phyloP scores from a whole-genome alignment of 2,329 filamentous ascomycete species.

The Cryoendolithus antarcticus region DNA sequence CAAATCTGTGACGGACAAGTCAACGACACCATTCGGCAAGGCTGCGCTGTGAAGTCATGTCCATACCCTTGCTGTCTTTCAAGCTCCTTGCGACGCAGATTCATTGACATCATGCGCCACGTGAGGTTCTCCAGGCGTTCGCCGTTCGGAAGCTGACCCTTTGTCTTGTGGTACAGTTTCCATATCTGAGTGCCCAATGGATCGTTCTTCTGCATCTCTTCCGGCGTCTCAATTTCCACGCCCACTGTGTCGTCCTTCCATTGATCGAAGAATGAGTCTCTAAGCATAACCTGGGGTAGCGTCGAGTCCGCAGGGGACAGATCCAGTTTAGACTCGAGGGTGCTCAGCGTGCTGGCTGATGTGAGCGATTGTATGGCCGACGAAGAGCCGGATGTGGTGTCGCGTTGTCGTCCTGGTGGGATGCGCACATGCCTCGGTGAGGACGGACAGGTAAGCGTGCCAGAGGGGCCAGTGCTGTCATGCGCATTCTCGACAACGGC shows the following conservation, averaged over 20 bases:
- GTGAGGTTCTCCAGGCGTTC: conserved; percentile 97
- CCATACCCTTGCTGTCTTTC: conserved; percentile 22
- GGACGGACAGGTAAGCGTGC: conserved; percentile 10
- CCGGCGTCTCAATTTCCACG: conserved; percentile 44
- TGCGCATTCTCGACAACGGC: conserved; percentile 8
- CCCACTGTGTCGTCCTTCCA: conserved; percentile 46
- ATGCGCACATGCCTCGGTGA: conserved; percentile 25
- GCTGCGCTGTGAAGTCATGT: not conserved
- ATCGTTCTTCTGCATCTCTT: conserved; percentile 81
- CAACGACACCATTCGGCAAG: conserved; percentile 5
- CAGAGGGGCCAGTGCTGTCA: conserved; percentile 6
- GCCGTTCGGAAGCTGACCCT: conserved; percentile 78
- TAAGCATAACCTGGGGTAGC: conserved; percentile 45
- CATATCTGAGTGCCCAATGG: conserved; percentile 86
- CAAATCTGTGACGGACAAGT: conserved; percentile 9
- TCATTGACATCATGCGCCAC: conserved; percentile 98
- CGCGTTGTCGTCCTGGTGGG: conserved; percentile 14
- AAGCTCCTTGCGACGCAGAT: conserved; percentile 40
- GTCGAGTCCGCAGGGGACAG: conserved; percentile 31
- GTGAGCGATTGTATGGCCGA: conserved; percentile 33
- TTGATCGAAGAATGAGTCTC: conserved; percentile 50
- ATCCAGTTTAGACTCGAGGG: conserved; percentile 38
- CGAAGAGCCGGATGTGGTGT: conserved; percentile 24
- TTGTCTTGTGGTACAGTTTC: conserved; percentile 85
- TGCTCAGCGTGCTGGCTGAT: conserved; percentile 30